Conservation (phyloP, 1,139 yeast species). For the Hyphopichia burtonii region DNA sequence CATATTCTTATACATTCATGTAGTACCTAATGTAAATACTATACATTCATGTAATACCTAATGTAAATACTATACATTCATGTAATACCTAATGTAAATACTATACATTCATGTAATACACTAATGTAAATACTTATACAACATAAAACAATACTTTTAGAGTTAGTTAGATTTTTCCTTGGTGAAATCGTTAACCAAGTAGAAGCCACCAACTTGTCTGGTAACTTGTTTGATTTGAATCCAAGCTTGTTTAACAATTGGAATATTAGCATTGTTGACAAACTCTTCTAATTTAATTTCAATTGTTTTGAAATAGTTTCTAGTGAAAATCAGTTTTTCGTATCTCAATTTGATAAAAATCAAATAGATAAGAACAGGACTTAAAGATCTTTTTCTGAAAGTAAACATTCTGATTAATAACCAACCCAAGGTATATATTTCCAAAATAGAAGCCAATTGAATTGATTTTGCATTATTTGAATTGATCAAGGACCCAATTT, state of each 20-base stretch:
- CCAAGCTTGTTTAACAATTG: conserved; percentile 67
- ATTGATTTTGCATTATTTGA: conserved; percentile 69
- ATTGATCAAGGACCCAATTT: conserved; percentile 55
- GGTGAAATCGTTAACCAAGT: conserved; percentile 38
- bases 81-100: too few relatives aligned
- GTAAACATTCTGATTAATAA: conserved; percentile 54
- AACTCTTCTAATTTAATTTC: conserved; percentile 72
- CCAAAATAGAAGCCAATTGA: conserved; percentile 69
- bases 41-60: too few relatives aligned
- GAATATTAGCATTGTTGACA: conserved; percentile 55
- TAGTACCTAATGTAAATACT: too few relatives aligned
- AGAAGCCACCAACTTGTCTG: conserved; percentile 31
- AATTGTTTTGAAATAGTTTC: conserved; percentile 65
- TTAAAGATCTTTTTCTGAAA: conserved; percentile 65
- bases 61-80: too few relatives aligned
- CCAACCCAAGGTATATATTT: conserved; percentile 54
- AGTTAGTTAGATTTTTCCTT: conserved; percentile 18
- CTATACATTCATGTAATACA: too few relatives aligned
- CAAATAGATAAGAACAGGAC: conserved; percentile 56
- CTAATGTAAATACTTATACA: too few relatives aligned
- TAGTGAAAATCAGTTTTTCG: conserved; percentile 74
- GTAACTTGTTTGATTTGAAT: conserved; percentile 48
- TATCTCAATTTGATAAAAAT: conserved; percentile 75
- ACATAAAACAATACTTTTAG: not conserved
- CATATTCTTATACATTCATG: too few relatives aligned